Percentiles rank a stretch among this genome's conserved stretches.
Conservation (phyloP, 1,284 basidiomycete species). For the Sanguinoderma infundibulare region DNA sequence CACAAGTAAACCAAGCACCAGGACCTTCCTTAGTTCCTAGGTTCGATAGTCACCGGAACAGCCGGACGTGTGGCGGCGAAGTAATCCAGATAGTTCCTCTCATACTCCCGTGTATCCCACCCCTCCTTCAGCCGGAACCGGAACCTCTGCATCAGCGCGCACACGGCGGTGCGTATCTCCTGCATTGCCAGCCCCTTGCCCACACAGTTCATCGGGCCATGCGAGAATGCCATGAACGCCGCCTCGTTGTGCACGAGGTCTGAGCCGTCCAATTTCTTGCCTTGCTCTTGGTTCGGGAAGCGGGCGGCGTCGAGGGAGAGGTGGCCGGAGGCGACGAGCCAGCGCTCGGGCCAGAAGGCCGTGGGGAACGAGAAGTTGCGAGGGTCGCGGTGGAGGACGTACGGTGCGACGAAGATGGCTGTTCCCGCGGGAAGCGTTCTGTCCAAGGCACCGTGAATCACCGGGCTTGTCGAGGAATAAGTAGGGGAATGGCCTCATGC, state of each 20-base stretch:
- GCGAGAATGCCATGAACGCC: constrained; percentile 36
- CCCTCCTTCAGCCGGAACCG: constrained; percentile 28
- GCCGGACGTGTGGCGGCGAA: not conserved
- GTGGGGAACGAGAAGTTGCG: constrained; percentile 37
- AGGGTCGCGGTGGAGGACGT: constrained; percentile 36
- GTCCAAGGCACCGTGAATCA: not conserved
- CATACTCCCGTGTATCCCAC: not conserved
- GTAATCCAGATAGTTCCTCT: not conserved
- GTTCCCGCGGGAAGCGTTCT: constrained; percentile 36
- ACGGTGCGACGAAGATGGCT: constrained; percentile 28
- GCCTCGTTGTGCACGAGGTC: constrained; percentile 27
- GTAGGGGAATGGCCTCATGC: no score
- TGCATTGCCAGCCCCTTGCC: constrained; percentile 38
- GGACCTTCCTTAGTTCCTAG: not conserved
- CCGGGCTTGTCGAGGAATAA: no score
- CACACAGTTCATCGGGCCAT: constrained; percentile 36
- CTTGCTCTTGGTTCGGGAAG: not conserved
- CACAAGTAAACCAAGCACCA: not conserved
- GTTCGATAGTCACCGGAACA: not conserved
- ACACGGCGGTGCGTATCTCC: constrained; percentile 30
- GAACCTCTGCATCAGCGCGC: constrained; percentile 31
- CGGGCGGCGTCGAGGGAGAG: not conserved
- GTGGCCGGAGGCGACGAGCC: constrained; percentile 27
- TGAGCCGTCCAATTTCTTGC: not conserved
- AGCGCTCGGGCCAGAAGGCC: constrained; percentile 37